phyloP scores from a whole-genome alignment of 2,329 filamentous ascomycete genomes.

The Trichoderma afroharzianum region DNA sequence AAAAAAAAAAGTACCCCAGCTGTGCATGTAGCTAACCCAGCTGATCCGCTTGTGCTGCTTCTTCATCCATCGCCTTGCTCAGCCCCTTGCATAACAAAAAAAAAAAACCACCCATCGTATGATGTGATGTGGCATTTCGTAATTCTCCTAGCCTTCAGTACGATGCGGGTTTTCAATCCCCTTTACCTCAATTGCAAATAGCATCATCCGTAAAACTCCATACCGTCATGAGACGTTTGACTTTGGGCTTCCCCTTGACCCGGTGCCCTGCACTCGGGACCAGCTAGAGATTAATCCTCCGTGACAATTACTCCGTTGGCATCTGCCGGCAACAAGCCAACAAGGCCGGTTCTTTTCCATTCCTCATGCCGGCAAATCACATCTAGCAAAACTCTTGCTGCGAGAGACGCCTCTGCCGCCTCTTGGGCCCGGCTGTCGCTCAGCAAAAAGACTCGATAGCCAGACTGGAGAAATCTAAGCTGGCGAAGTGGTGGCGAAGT shows the following conservation, averaged over 20 bases:
- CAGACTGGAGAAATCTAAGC: not conserved
- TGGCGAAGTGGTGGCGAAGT: not conserved
- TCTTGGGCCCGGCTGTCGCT: slow-evolving; percentile 2
- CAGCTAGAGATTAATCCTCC: not conserved
- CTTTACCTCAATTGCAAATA: not conserved
- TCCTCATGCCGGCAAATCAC: not conserved
- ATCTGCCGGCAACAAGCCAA: not conserved
- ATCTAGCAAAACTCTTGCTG: not conserved
- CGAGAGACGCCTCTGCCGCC: slow-evolving; percentile 3
- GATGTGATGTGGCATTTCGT: not conserved
- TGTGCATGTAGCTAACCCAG: not conserved
- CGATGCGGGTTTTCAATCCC: not conserved
- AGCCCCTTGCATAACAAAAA: not conserved
- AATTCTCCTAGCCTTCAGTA: too few relatives aligned
- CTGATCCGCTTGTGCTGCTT: not conserved
- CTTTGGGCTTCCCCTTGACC: not conserved
- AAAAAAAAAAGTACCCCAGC: not conserved
- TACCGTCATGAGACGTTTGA: not conserved
- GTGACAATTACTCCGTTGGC: not conserved
- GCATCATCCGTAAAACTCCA: not conserved
- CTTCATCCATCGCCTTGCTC: not conserved
- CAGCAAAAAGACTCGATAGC: not conserved
- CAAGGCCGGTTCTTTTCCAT: not conserved
- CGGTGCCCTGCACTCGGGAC: slow-evolving; percentile 6
- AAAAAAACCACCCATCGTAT: not conserved